A percentile compares a stretch with the other conserved stretches of the same genome.
These are phyloP conservation scores for Auriscalpium orientale DNA, from an alignment of 768 basidiomycete genomes.

Conservation along the genomic window DNA sequence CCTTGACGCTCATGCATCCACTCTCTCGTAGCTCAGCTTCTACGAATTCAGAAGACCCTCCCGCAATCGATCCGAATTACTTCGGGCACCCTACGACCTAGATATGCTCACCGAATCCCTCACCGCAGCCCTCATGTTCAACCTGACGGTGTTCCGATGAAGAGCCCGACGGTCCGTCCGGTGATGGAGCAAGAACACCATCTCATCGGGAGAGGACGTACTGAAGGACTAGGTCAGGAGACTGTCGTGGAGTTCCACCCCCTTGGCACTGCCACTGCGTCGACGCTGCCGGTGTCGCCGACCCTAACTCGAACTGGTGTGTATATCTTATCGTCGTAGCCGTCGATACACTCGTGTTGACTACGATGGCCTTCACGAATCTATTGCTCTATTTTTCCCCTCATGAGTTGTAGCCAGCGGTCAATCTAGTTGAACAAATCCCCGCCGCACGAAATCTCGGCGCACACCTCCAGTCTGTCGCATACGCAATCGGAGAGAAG, in stretches of 20 bases:
- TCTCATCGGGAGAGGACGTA: not conserved
- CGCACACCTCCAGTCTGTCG: slow-evolving; percentile 16
- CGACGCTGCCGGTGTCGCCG: slow-evolving; percentile 29
- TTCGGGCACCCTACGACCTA: slow-evolving; percentile 13
- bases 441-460: slow-evolving; percentile 2
- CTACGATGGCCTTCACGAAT: not conserved
- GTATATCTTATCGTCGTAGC: not conserved
- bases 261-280: slow-evolving; percentile 19
- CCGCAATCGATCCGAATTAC: slow-evolving; percentile 40
- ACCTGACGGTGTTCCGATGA: not conserved
- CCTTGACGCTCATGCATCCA: slow-evolving; percentile 33
- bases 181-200: not conserved
- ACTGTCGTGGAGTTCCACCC: slow-evolving; percentile 3
- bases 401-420: not conserved
- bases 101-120: not conserved
- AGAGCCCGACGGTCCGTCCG: not conserved
- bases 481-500: slow-evolving; percentile 22
- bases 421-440: too few relatives aligned
- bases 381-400: not conserved
- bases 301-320: slow-evolving; percentile 22
- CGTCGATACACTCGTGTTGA: not conserved
- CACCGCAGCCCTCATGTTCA: not conserved
- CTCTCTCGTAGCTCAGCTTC: slow-evolving; percentile 41
- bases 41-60: slow-evolving; percentile 31
- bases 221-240: not conserved